phyloP scores from a whole-genome alignment of 257 asterid genomes.

The Solanum sejunctum region DNA sequence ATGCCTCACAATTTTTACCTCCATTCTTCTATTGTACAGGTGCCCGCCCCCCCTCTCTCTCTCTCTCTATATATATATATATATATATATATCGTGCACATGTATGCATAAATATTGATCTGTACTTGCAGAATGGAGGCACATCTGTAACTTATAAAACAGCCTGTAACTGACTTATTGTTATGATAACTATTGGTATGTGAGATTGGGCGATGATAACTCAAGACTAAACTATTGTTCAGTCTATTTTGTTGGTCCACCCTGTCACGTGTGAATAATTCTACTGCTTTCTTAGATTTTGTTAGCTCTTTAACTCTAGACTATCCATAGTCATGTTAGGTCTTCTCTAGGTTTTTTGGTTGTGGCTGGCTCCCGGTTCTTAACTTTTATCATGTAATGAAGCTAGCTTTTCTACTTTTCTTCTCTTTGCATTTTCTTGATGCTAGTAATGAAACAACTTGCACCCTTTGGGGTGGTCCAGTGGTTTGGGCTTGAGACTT shows the following conservation, averaged over 20 bases:
- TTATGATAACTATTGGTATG: background rate
- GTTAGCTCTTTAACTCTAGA: background rate
- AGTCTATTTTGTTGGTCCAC: background rate
- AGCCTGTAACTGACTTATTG: background rate
- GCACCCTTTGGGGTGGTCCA: background rate
- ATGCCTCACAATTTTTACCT: slow-evolving; percentile 95
- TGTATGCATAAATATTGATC: background rate
- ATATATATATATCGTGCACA: too few species aligned
- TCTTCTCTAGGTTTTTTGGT: background rate
- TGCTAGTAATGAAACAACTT: background rate
- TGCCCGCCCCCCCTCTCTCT: slow-evolving; percentile 13
- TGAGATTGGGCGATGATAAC: background rate
- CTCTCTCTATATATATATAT: too few species aligned
- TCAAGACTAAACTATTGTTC: background rate
- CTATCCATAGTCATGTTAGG: background rate
- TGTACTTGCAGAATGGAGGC: background rate
- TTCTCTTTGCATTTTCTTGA: background rate
- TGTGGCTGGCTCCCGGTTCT: background rate
- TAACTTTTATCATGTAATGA: background rate
- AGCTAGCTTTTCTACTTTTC: background rate
- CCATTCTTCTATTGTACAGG: slow-evolving; percentile 93
- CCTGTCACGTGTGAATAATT: background rate
- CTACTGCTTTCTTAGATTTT: background rate
- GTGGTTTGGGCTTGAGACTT: too few species aligned
- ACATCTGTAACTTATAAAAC: background rate